A percentile compares a stretch with the other conserved stretches of the same genome.
phyloP scores from a whole-genome alignment of 2,329 filamentous ascomycete species.

The Trichoderma sp. region DNA sequence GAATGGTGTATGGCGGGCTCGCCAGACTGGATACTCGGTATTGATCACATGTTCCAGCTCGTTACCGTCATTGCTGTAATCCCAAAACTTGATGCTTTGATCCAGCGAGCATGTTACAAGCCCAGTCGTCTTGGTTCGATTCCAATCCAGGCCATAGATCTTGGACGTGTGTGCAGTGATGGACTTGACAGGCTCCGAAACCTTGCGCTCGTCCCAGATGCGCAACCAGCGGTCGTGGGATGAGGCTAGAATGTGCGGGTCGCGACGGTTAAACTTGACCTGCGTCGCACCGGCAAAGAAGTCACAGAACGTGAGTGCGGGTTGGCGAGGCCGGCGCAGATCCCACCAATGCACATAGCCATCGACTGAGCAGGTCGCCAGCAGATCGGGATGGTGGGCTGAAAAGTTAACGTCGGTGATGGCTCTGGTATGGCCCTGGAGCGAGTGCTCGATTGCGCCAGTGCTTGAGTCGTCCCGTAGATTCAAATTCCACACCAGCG shows the following conservation, averaged over 20 bases:
- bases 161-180: constrained; percentile 89
- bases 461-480: constrained; percentile 71
- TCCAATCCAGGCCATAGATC: constrained; percentile 96
- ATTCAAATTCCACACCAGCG: constrained; percentile 89
- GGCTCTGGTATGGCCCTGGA: constrained; percentile 80
- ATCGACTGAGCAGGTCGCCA: constrained; percentile 90
- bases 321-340: constrained; percentile 70
- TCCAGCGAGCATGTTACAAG: constrained; percentile 89
- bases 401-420: constrained; percentile 98
- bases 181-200: constrained; percentile 75
- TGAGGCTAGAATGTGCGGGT: constrained; percentile 84
- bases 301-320: constrained; percentile 81
- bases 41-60: constrained; percentile 74
- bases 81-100: constrained; percentile 92
- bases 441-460: constrained; percentile 78
- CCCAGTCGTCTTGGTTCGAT: constrained; percentile 70
- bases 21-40: constrained; percentile 86
- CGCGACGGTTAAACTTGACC: constrained; percentile 90
- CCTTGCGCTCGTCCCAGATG: constrained; percentile 86
- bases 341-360: constrained; percentile 95
- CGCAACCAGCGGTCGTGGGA: constrained; percentile 86
- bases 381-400: constrained; percentile 83
- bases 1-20: constrained; percentile 88
- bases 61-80: constrained; percentile 65
- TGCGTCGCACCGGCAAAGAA: constrained; percentile 94